Percentiles rank a stretch among this genome's conserved stretches.
These are phyloP conservation scores for Mortierella alpina DNA, from an alignment of 192 early-diverging fungal genomes.

Conservation along the genomic window DNA sequence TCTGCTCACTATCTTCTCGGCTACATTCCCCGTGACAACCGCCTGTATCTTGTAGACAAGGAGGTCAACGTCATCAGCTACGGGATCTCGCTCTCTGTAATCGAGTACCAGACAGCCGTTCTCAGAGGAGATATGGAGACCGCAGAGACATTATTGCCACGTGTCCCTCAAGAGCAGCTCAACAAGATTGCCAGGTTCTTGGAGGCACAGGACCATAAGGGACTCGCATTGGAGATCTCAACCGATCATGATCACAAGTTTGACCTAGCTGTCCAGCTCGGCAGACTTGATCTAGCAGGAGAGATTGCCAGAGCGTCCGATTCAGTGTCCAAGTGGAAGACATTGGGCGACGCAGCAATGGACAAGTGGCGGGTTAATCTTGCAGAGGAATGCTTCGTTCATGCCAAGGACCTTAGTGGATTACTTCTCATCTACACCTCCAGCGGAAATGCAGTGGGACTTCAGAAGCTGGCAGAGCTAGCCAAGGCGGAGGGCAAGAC, in stretches of 20 bases:
- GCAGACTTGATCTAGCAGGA: conserved; percentile 84
- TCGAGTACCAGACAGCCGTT: conserved; percentile 99
- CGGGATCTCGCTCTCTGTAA: conserved; percentile 89
- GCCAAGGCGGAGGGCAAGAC: conserved; percentile 82
- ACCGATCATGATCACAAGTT: conserved; percentile 96
- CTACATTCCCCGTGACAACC: conserved; percentile 93
- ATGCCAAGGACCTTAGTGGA: conserved; percentile 91
- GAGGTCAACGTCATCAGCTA: conserved; percentile 92
- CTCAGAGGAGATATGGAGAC: conserved; percentile 91
- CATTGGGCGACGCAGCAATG: conserved; percentile 91
- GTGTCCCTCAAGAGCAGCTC: conserved; percentile 88
- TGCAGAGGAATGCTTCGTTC: conserved; percentile 89
- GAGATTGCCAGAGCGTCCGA: conserved; percentile 87
- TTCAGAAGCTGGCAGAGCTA: conserved; percentile 77
- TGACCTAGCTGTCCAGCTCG: conserved; percentile 91
- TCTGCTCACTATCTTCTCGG: conserved; percentile 91
- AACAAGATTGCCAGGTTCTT: conserved; percentile 95
- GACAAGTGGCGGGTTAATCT: conserved; percentile 90
- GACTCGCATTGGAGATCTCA: conserved; percentile 94
- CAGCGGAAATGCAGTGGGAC: conserved; percentile 82
- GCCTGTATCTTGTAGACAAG: conserved; percentile 95
- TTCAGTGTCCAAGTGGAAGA: conserved; percentile 94
- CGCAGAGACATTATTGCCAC: conserved; percentile 84
- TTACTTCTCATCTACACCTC: conserved; percentile 92
- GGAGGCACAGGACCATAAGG: conserved; percentile 91